phyloP scores from a whole-genome alignment of 768 basidiomycete species.

The Clathrus columnatus region DNA sequence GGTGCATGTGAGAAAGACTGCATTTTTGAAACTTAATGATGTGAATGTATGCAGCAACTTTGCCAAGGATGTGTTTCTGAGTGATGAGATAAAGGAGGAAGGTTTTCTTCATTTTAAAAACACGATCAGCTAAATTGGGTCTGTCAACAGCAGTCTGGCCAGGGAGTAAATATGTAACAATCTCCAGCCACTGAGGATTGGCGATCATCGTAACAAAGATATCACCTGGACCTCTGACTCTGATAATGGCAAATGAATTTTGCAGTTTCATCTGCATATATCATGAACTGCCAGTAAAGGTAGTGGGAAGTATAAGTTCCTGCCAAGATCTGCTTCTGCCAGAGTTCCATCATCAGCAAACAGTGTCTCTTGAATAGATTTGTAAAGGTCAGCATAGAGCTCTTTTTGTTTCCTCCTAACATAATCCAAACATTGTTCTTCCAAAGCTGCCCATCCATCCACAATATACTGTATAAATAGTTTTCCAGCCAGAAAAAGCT shows the following conservation, averaged over 20 bases:
- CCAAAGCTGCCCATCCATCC: conserved; percentile 37
- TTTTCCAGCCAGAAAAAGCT: conserved; percentile 27
- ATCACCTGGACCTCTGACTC: conserved; percentile 28
- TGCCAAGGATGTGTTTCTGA: conserved; percentile 31
- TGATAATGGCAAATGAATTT: conserved; percentile 37
- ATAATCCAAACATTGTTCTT: conserved; percentile 32
- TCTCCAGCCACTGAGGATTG: conserved; percentile 38
- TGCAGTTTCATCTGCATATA: conserved; percentile 35
- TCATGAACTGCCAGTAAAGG: conserved; percentile 35
- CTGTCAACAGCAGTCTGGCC: conserved; percentile 32
- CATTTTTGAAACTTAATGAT: conserved; percentile 52
- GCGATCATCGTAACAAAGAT: conserved; percentile 29
- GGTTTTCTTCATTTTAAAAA: conserved; percentile 40
- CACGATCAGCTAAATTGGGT: conserved; percentile 39
- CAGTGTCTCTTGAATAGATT: conserved; percentile 27
- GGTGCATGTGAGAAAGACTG: conserved; percentile 43
- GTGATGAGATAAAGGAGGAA: conserved; percentile 26
- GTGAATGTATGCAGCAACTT: conserved; percentile 35
- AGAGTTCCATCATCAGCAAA: conserved; percentile 13
- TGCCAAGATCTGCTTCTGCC: conserved; percentile 25
- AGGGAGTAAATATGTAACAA: conserved; percentile 28
- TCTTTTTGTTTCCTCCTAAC: conserved; percentile 25
- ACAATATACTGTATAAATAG: conserved; percentile 39
- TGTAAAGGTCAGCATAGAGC: conserved; percentile 28
- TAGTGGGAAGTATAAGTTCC: conserved; percentile 31